These are phyloP conservation scores for Boletus pseudo-olivaceus DNA, from an alignment of 768 basidiomycete genomes.

Conservation along the genomic window DNA sequence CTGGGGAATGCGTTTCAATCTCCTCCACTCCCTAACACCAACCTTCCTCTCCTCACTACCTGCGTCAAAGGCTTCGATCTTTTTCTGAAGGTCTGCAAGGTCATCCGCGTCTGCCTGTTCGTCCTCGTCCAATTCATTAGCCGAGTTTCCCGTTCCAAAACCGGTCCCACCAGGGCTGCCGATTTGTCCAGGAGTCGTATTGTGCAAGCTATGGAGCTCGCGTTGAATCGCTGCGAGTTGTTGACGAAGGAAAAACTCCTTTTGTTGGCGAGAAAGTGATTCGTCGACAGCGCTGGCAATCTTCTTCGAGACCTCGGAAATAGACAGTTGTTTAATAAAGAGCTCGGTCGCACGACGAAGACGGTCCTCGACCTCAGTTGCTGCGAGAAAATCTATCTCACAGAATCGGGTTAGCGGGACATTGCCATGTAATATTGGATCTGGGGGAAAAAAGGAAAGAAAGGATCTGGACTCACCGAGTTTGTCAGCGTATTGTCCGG, in stretches of 20 bases:
- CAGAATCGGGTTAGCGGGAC: not conserved
- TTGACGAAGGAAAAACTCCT: constrained; percentile 82
- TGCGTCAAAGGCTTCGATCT: constrained; percentile 69
- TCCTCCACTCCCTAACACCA: constrained; percentile 77
- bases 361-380: constrained; percentile 57
- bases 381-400: constrained; percentile 54
- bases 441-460: not conserved
- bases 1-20: constrained; percentile 83
- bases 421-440: not conserved
- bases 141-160: constrained; percentile 24
- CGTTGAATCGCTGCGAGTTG: constrained; percentile 79
- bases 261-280: constrained; percentile 83
- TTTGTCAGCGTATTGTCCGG: constrained; percentile 67
- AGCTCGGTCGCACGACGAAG: constrained; percentile 65
- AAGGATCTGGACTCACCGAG: constrained; percentile 46
- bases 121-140: constrained; percentile 66
- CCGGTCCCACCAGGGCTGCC: constrained; percentile 13
- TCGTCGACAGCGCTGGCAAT: constrained; percentile 80
- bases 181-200: constrained; percentile 22
- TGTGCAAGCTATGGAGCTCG: constrained; percentile 60
- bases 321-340: constrained; percentile 71
- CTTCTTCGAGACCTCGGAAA: constrained; percentile 78
- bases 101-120: constrained; percentile 82
- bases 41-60: constrained; percentile 81
- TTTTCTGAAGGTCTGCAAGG: constrained; percentile 63